Evolutionary conservation across 78 protist species (phyloP).

Genomic region (Paulinella micropora): DNA sequence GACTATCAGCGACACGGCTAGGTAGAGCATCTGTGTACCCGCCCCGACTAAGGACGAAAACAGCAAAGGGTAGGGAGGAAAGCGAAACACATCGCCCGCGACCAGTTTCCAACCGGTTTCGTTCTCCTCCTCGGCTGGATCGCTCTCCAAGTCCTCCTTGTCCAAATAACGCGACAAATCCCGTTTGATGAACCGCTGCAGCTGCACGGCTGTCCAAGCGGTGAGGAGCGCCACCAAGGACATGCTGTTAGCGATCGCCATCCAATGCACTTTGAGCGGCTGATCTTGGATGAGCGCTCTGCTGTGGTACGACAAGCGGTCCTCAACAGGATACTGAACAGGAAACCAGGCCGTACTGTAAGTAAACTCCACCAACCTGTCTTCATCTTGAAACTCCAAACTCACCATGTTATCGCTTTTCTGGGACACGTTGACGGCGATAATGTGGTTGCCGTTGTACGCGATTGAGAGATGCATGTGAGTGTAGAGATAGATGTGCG

Average conservation of each 20-base stretch:
- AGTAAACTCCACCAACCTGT: conserved; percentile 41
- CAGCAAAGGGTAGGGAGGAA: not conserved
- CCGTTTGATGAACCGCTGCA: conserved; percentile 67
- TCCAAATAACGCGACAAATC: conserved; percentile 66
- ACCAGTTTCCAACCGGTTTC: conserved; percentile 96
- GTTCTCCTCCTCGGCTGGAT: conserved; percentile 28
- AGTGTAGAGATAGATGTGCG: conserved; percentile 45
- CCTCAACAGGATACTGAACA: no score
- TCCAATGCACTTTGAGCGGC: conserved; percentile 84
- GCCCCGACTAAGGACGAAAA: conserved; percentile 29
- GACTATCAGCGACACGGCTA: conserved; percentile 46
- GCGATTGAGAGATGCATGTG: conserved; percentile 67
- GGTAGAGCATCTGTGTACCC: conserved; percentile 70
- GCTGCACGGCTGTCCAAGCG: conserved; percentile 71
- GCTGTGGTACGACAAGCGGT: conserved; percentile 22
- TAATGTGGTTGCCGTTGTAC: conserved; percentile 59
- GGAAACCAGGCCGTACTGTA: conserved; percentile 86
- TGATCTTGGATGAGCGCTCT: conserved; percentile 19
- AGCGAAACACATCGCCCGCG: conserved; percentile 93
- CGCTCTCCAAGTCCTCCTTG: not conserved
- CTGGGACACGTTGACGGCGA: conserved; percentile 26
- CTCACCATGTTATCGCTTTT: not conserved
- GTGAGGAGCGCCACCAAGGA: conserved; percentile 68
- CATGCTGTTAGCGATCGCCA: conserved; percentile 78
- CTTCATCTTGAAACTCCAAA: conserved; percentile 21